Evolutionary conservation across 495 filamentous ascomycete species (phyloP).

Genomic region (Extremus antarcticus): DNA sequence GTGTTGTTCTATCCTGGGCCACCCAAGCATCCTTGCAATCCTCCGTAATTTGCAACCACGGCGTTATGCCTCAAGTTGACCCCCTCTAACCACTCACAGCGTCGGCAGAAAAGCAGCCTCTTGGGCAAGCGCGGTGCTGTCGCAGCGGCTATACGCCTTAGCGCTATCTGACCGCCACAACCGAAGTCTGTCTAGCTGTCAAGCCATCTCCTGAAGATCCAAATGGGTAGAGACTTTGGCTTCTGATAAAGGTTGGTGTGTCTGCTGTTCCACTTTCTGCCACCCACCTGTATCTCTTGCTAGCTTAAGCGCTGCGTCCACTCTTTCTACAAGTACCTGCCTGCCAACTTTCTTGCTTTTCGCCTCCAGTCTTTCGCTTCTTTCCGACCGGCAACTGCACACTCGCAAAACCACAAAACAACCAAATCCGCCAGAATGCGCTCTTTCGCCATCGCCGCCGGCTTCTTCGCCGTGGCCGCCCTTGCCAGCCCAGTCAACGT

Average conservation of each 20-base stretch:
- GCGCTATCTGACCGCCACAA: neutral
- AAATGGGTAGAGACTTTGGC: neutral
- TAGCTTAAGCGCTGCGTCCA: neutral
- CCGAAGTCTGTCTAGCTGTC: neutral
- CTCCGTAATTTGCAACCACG: neutral
- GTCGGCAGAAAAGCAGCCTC: neutral
- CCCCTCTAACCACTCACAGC: neutral
- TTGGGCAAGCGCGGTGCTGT: neutral
- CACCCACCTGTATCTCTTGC: neutral
- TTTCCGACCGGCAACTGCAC: neutral
- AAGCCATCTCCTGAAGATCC: neutral
- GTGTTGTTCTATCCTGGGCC: too few relatives aligned
- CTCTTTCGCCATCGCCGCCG: constrained; percentile 9
- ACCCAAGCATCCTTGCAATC: too few relatives aligned
- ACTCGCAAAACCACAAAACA: neutral
- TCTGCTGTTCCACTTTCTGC: neutral
- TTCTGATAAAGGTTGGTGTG: neutral
- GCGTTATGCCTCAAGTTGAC: neutral
- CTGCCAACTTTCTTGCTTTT: neutral
- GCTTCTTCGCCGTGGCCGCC: constrained; percentile 7
- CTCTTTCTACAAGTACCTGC: neutral
- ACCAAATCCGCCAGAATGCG: constrained; percentile 9
- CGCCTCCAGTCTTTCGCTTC: neutral
- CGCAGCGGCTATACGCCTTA: neutral
- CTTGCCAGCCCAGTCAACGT: constrained; percentile 2